Conservation (phyloP, 2,329 filamentous ascomycete genomes). For the Paramyrothecium sp. region DNA sequence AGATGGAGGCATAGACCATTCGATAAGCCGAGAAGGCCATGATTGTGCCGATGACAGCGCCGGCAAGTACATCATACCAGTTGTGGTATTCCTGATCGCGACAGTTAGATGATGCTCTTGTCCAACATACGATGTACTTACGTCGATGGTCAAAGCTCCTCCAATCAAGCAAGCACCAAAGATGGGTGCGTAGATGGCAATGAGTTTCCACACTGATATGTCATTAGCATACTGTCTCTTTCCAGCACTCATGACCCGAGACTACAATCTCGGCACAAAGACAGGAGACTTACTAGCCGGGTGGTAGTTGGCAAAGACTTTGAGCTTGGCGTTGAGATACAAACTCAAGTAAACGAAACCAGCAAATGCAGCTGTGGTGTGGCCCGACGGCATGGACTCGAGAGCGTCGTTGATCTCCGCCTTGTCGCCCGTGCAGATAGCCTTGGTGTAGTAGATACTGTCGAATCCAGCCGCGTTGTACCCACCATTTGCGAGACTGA, state of each 20-base stretch:
- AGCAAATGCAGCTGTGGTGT: slow-evolving; percentile 71
- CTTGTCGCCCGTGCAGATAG: slow-evolving; percentile 66
- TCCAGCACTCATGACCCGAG: no score
- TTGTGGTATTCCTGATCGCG: slow-evolving; percentile 62
- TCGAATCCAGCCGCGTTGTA: slow-evolving; percentile 52
- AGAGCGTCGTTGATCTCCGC: slow-evolving; percentile 66
- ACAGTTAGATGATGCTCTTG: not conserved
- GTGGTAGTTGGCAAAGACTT: slow-evolving; percentile 72
- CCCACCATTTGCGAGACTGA: slow-evolving; percentile 19
- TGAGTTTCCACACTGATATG: slow-evolving; percentile 63
- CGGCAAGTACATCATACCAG: slow-evolving; percentile 71
- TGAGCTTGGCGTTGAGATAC: slow-evolving; percentile 77
- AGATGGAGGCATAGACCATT: slow-evolving; percentile 66
- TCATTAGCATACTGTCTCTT: not conserved
- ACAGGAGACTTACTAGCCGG: slow-evolving; percentile 40
- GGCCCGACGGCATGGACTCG: slow-evolving; percentile 71
- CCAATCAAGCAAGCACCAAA: slow-evolving; percentile 67
- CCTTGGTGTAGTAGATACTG: slow-evolving; percentile 66
- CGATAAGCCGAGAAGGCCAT: slow-evolving; percentile 66
- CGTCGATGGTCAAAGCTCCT: slow-evolving; percentile 67
- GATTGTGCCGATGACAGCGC: slow-evolving; percentile 61
- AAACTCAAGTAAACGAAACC: slow-evolving; percentile 69
- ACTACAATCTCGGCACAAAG: not conserved
- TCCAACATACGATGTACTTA: not conserved
- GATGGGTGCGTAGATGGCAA: slow-evolving; percentile 62